phyloP scores from a whole-genome alignment of 495 filamentous ascomycete genomes.

The Aspergillus campestris region DNA sequence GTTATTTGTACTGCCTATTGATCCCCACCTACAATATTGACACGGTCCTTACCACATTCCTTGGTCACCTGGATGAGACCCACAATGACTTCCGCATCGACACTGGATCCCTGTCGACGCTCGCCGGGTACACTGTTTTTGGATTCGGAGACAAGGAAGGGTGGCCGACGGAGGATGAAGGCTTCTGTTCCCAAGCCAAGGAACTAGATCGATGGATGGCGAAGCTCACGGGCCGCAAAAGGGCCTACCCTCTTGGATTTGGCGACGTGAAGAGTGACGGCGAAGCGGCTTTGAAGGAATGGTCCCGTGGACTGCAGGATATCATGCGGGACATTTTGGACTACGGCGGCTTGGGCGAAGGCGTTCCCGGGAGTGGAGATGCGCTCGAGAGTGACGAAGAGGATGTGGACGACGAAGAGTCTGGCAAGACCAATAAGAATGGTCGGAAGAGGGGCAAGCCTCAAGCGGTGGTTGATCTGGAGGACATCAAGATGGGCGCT shows the following conservation, averaged over 20 bases:
- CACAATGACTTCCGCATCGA: slow-evolving; percentile 95
- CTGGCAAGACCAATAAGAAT: slow-evolving; percentile 21
- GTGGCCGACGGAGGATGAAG: slow-evolving; percentile 84
- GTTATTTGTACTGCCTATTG: slow-evolving; percentile 74
- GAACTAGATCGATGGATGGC: slow-evolving; percentile 94
- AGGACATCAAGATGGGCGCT: slow-evolving; percentile 64
- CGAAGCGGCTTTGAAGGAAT: slow-evolving; percentile 57
- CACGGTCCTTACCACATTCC: slow-evolving; percentile 70
- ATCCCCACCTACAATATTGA: slow-evolving; percentile 90
- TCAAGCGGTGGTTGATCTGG: slow-evolving; percentile 61
- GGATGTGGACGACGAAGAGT: slow-evolving; percentile 43
- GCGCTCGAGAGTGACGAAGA: slow-evolving; percentile 78
- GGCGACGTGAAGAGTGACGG: slow-evolving; percentile 75
- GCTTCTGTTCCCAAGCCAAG: slow-evolving; percentile 84
- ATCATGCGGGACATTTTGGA: slow-evolving; percentile 53
- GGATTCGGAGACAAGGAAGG: slow-evolving; percentile 85
- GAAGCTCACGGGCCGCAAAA: slow-evolving; percentile 70
- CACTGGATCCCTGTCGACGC: slow-evolving; percentile 64
- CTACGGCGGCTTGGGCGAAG: slow-evolving; percentile 66
- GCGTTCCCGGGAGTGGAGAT: slow-evolving; percentile 72
- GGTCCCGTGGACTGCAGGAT: slow-evolving; percentile 66
- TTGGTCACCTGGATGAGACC: slow-evolving; percentile 78
- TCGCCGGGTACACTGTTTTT: slow-evolving; percentile 88
- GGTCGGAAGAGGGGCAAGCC: slow-evolving; percentile 32
- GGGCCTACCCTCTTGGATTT: slow-evolving; percentile 78